Evolutionary conservation across 352 stramenopile species (phyloP).

Genomic region (Phytophthora sansomeana): DNA sequence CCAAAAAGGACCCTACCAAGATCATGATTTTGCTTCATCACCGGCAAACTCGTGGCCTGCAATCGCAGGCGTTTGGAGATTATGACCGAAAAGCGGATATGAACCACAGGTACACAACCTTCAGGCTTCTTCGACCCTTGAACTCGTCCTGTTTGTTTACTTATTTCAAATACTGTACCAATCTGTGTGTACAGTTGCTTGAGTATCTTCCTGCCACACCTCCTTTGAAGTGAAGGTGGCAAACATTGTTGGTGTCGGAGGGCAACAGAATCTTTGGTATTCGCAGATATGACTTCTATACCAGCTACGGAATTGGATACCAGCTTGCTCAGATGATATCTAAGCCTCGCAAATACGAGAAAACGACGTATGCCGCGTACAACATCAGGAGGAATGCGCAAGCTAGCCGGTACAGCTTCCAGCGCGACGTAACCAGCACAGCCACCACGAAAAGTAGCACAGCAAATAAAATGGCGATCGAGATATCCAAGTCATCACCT

Average conservation of each 20-base stretch:
- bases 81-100: neutral
- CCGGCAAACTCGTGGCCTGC: too few species aligned
- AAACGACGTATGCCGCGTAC: constrained; percentile 65
- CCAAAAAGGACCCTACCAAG: neutral
- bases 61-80: neutral
- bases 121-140: too few species aligned
- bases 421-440: constrained; percentile 59
- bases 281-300: neutral
- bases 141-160: too few species aligned
- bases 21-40: too few species aligned
- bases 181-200: too few species aligned
- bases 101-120: too few species aligned
- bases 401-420: constrained; percentile 54
- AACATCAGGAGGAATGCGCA: constrained; percentile 53
- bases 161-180: too few species aligned
- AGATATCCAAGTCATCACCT: constrained; percentile 62
- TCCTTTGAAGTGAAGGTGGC: too few species aligned
- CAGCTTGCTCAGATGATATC: constrained; percentile 44
- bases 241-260: too few species aligned
- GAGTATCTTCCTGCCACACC: too few species aligned
- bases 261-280: neutral
- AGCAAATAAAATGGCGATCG: constrained; percentile 71
- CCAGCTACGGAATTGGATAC: too few species aligned
- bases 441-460: constrained; percentile 64
- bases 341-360: constrained; percentile 66